Evolutionary conservation across 805 yeast genomes (phyloP), one percentile per base, ranked within the genome.

Genomic region (Scheffersomyces amazonensis): DNA sequence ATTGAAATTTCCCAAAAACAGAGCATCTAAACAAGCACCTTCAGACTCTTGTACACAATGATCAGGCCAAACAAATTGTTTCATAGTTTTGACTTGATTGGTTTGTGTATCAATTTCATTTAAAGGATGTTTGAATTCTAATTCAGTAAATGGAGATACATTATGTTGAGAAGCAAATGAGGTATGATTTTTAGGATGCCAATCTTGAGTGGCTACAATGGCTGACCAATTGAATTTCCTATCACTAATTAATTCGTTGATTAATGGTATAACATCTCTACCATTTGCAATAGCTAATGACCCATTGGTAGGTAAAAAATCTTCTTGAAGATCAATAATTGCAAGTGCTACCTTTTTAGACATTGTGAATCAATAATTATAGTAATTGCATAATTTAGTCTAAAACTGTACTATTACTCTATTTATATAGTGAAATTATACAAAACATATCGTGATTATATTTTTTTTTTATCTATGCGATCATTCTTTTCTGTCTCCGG

Each of bases 291-390:
- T 93, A 0, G 93, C 95, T 31, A 90, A 62, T 0, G 93, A 62
- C 0, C 96, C 97, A 20, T 68, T 53, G 0, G 88, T 81, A 4
- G 91, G 91, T 2, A 89, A 67, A 57, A 90, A 90, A 56, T 91
- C 97, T 46, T 84, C 81, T 56, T 90, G 97, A 11, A 90, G 62
- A 51, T 90, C 98, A 13, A 90, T 75, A 0, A 90, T 72, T 0
- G 89, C 62, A 24, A 90, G 63, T 0, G 96, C 96, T 11, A 38
- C 42, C 28, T 32, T 32, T n/a, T 22, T 22, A 11, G 36, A 23
- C 30, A 27, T 27, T 20, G 9, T 20, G 9, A 41, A 7, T 16
- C n/a, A n/a, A n/a, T n/a, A n/a, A n/a, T n/a, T n/a, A n/a, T n/a
- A n/a, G n/a, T n/a, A n/a, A n/a, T n/a, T n/a, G n/a, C n/a, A n/a